These are phyloP conservation scores for Mortierella sp. DNA, from an alignment of 371 early-diverging fungal species.

Conservation along the genomic window DNA sequence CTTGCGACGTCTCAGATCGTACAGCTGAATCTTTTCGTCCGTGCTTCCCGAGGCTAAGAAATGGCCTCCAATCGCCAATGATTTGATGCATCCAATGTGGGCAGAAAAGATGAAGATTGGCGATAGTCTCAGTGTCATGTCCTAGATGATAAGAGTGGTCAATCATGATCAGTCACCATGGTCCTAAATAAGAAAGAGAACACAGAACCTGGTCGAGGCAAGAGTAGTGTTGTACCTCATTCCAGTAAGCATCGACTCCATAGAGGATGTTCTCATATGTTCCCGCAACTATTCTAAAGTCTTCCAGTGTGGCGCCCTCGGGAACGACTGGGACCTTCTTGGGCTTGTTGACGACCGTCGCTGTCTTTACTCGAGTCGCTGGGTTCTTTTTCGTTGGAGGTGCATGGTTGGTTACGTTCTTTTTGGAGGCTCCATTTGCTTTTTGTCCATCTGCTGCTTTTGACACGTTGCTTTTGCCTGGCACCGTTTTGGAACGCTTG, in stretches of 20 bases:
- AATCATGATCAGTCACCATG: too few species aligned
- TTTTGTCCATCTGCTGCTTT: slow-evolving; percentile 7
- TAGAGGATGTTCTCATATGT: slow-evolving; percentile 96
- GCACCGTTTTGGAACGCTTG: slow-evolving; percentile 7
- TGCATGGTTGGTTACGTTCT: slow-evolving; percentile 12
- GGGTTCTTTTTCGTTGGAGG: slow-evolving; percentile 3
- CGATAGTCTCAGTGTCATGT: slow-evolving; percentile 59
- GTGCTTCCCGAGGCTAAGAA: slow-evolving; percentile 95
- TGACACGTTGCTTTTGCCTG: slow-evolving; percentile 8
- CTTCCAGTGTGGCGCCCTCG: slow-evolving; percentile 57
- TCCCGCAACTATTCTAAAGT: slow-evolving; percentile 84
- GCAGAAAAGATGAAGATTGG: slow-evolving; percentile 95
- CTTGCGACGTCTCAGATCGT: slow-evolving; percentile 86
- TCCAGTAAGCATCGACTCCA: slow-evolving; percentile 83
- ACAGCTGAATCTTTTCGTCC: slow-evolving; percentile 94
- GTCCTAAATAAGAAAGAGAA: neutral
- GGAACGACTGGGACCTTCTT: slow-evolving; percentile 50
- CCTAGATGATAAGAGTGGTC: slow-evolving; percentile 7
- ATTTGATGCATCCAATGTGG: slow-evolving; percentile 92
- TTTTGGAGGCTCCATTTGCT: slow-evolving; percentile 14
- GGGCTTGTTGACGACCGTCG: slow-evolving; percentile 26
- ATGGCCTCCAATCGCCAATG: slow-evolving; percentile 79
- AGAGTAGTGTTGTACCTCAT: slow-evolving; percentile 44
- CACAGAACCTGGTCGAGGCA: neutral
- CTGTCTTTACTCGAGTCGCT: slow-evolving; percentile 19